A percentile compares a stretch with the other conserved stretches of the same genome.
Evolutionary conservation across 2,329 filamentous ascomycete genomes (phyloP).

Genomic region (Alternaria metachromatica): DNA sequence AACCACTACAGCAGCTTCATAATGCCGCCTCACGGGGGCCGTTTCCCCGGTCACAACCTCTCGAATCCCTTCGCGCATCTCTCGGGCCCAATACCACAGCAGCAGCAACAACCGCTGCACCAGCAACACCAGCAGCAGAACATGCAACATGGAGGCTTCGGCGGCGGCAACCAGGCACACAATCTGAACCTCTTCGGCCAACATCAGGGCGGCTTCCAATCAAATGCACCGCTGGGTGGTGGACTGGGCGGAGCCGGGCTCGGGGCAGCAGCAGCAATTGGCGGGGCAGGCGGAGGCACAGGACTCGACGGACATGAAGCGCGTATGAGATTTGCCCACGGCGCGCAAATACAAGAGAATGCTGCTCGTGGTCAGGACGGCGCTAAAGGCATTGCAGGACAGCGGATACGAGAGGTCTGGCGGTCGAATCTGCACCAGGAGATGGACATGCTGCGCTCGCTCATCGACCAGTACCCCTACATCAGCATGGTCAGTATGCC

Average conservation of each 20-base stretch:
- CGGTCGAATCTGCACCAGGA: slow-evolving; percentile 89
- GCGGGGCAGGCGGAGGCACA: slow-evolving; percentile 60
- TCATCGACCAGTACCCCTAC: slow-evolving; percentile 91
- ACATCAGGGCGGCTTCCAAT: slow-evolving; percentile 48
- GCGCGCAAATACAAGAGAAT: slow-evolving; percentile 62
- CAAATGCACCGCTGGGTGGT: slow-evolving; percentile 63
- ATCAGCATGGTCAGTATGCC: slow-evolving; percentile 85
- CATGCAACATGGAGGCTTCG: slow-evolving; percentile 74
- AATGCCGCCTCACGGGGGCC: slow-evolving; percentile 66
- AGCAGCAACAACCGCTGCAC: slow-evolving; percentile 49
- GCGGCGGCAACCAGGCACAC: slow-evolving; percentile 59
- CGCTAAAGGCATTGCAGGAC: slow-evolving; percentile 64
- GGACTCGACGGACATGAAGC: slow-evolving; percentile 87
- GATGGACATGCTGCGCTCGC: slow-evolving; percentile 80
- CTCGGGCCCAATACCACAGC: slow-evolving; percentile 49
- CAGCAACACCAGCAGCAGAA: slow-evolving; percentile 60
- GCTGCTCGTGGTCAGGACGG: slow-evolving; percentile 61
- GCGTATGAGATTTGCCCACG: slow-evolving; percentile 84
- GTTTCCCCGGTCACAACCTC: slow-evolving; percentile 65
- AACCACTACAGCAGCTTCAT: slow-evolving; percentile 27
- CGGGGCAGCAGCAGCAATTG: slow-evolving; percentile 62
- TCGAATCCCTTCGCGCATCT: slow-evolving; percentile 66
- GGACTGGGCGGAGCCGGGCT: slow-evolving; percentile 62
- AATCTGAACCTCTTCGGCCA: slow-evolving; percentile 65
- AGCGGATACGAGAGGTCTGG: slow-evolving; percentile 95